Evolutionary conservation across 2,329 filamentous ascomycete genomes (phyloP).

Genomic region (Metarhizium anisopliae): DNA sequence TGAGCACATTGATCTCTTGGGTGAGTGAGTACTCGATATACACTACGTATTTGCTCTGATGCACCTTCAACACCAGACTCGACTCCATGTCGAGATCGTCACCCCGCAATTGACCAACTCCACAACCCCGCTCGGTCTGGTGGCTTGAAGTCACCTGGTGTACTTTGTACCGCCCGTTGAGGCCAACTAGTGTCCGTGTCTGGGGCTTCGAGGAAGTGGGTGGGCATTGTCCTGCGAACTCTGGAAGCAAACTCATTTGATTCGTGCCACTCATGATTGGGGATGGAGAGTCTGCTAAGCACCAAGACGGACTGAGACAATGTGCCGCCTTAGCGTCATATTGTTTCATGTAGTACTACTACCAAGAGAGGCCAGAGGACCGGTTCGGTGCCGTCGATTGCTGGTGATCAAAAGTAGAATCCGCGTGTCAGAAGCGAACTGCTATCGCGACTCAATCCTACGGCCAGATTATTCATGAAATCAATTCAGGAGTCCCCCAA

Average conservation of each 20-base stretch:
- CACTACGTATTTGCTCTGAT: too few species aligned
- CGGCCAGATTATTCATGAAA: too few species aligned
- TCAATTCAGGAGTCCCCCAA: too few species aligned
- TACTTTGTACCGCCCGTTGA: not conserved
- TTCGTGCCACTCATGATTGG: not conserved
- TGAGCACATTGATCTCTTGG: too few species aligned
- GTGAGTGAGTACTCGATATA: too few species aligned
- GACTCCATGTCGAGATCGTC: not conserved
- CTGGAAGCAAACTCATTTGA: not conserved
- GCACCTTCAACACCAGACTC: not conserved
- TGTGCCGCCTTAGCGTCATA: not conserved
- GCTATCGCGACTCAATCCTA: too few species aligned
- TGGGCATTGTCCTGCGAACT: not conserved
- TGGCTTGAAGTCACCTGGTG: constrained; percentile 10
- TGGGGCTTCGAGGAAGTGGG: not conserved
- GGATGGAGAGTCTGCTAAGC: not conserved
- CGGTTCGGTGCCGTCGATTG: too few species aligned
- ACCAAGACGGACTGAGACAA: not conserved
- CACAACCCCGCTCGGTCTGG: constrained; percentile 9
- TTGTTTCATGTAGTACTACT: not conserved
- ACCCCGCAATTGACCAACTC: constrained; percentile 7
- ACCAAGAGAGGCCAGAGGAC: too few species aligned
- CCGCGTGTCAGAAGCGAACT: too few species aligned
- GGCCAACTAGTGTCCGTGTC: not conserved
- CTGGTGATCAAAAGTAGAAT: too few species aligned